Evolutionary conservation across 495 filamentous ascomycete species (phyloP), one percentile per base, ranked within the genome.

Genomic region (Penicillium ucsense): DNA sequence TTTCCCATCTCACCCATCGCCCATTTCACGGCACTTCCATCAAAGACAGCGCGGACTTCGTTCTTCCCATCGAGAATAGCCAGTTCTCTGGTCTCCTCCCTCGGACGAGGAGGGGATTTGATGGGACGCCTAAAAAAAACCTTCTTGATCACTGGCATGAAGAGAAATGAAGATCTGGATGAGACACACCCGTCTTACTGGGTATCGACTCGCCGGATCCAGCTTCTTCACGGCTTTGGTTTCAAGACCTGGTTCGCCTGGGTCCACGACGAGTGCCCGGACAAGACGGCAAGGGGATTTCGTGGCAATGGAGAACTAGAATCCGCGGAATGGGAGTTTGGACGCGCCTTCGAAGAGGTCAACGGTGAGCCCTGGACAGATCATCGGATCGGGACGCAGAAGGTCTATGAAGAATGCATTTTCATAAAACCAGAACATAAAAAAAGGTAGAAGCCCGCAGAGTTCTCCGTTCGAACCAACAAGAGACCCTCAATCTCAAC

Each of bases 301-400:
- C 6, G 30, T 32, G 39, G 39, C 8, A 12, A 6, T 6, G 51
- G 46, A 5, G 42, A 43, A 4, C 30, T 55, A 4, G 28, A 35
- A 29, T 9, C 35, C 10, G 54, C 48, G 35, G 38, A 45, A 6
- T 2, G 2, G 3, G 8, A 9, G 4, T 60, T 56, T 10, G 5
- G 35, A 34, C n/a, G 20, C 11, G 29, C 12, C 2, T 60, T 57
- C 41, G 3, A 47, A n/a, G 8, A n/a, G 1, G 8, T 3, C 1
- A 51, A 45, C 8, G 41, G 31, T 8, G 41, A 51, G n/a, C 5
- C 0, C 2, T 60, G 57, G 57, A 30, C 49, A 9, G 3, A 37
- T 20, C 20, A 20, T 20, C 2, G 20, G 20, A 20, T 20, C 1
- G 20, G 20, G 20, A 20, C 2, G 20, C 20, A 20, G 20, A 20